A percentile compares a stretch with the other conserved stretches of the same genome.
Conservation (phyloP, 768 basidiomycete genomes). For the Trametes punicea region DNA sequence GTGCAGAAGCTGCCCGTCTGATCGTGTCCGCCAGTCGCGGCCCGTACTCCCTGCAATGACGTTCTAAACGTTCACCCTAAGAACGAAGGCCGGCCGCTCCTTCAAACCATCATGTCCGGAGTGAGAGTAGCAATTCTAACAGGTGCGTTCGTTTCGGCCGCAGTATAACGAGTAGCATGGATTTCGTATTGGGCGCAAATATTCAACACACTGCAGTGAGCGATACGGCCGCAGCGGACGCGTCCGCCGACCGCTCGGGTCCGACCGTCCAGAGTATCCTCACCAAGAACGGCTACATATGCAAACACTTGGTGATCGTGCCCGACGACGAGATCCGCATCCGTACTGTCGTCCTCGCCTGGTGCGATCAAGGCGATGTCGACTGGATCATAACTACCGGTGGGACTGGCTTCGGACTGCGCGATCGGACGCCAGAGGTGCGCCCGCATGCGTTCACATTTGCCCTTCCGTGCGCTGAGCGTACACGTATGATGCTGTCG, state of each 20-base stretch:
- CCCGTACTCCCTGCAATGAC: neutral
- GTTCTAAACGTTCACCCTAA: neutral
- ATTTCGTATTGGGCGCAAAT: neutral
- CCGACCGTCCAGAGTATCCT: slow-evolving; percentile 57
- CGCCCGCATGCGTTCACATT: neutral
- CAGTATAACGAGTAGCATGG: neutral
- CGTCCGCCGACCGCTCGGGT: slow-evolving; percentile 59
- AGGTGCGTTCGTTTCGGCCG: slow-evolving; percentile 22
- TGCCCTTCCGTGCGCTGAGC: neutral
- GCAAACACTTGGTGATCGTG: slow-evolving; percentile 42
- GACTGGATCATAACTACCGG: slow-evolving; percentile 83
- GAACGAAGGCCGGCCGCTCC: neutral
- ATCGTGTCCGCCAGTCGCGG: neutral
- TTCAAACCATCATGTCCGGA: slow-evolving; percentile 16
- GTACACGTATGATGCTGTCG: neutral
- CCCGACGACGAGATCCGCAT: slow-evolving; percentile 64
- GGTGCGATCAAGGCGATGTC: slow-evolving; percentile 43
- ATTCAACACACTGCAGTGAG: slow-evolving; percentile 47
- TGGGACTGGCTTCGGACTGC: slow-evolving; percentile 81
- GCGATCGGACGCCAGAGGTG: slow-evolving; percentile 86
- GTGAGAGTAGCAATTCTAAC: slow-evolving; percentile 30
- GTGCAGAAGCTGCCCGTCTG: neutral
- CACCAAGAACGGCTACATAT: slow-evolving; percentile 35
- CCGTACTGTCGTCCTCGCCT: slow-evolving; percentile 42
- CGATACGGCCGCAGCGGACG: slow-evolving; percentile 58